Base-by-base conservation (phyloP, 768 basidiomycete genomes). In the Kockovaella imperatae region DNA sequence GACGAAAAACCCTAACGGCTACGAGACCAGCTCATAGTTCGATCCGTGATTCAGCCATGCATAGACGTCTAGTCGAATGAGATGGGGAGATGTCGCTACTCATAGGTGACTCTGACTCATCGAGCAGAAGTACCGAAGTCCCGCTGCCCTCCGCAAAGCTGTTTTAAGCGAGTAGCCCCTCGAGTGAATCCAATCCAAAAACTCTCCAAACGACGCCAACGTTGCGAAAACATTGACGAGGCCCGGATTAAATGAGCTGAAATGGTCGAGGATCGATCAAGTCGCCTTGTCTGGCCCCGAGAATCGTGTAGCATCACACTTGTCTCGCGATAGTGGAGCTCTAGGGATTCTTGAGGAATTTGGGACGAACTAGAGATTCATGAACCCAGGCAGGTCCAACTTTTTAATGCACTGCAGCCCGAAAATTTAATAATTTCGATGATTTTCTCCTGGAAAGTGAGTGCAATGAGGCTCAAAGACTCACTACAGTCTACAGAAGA, bases 1-100 rank as follows among this genome's bases (percentile, higher is more conserved):
- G 75, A 81, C 80, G n/a, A 86, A 81, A 70, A 87, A 95, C 62
- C 87, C 86, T 5, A 67, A 79, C 25, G 90, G 90, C 2, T 95
- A 68, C 52, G n/a, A 34, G n/a, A n/a, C 32, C 11, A 34, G 32
- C 11, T 34, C n/a, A 34, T 34, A 34, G n/a, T 34, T n/a, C n/a
- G n/a, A n/a, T n/a, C n/a, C n/a, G n/a, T n/a, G n/a, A n/a, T n/a
- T n/a, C n/a, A n/a, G n/a, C n/a, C n/a, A n/a, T n/a, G n/a, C n/a
- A n/a, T n/a, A n/a, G n/a, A n/a, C n/a, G n/a, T n/a, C n/a, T n/a
- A n/a, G n/a, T n/a, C n/a, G 40, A 21, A 42, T 28, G 14, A 5
- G 23, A 26, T 8, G 13, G 10, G 20, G n/a, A 45, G 26, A 31
- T 67, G 62, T 67, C 42, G 50, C 53, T 62, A 54, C 52, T 56